Evolutionary conservation across 495 filamentous ascomycete species (phyloP).

Genomic region (Annulohypoxylon nitens): DNA sequence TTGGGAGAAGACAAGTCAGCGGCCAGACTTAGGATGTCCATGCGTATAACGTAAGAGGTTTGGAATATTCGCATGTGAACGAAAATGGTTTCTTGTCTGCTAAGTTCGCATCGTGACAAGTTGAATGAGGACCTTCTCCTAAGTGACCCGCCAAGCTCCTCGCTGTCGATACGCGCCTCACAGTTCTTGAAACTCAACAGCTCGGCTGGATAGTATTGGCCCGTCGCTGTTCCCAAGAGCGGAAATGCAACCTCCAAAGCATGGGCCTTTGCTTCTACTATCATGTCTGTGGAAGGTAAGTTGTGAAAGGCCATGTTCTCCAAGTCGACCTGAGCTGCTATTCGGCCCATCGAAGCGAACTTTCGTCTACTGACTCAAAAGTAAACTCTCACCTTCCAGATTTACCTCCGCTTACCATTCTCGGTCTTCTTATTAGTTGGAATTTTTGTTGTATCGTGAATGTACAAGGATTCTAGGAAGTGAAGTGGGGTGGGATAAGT

Average conservation of each 20-base stretch:
- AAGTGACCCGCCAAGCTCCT: slow-evolving; percentile 3
- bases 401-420: slow-evolving; percentile 39
- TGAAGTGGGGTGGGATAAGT: slow-evolving; percentile 28
- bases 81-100: not conserved
- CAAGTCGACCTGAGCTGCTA: not conserved
- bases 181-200: not conserved
- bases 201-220: not conserved
- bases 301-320: not conserved
- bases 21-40: not conserved
- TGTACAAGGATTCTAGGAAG: slow-evolving; percentile 27
- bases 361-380: slow-evolving; percentile 14
- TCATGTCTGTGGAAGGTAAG: slow-evolving; percentile 26
- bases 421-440: slow-evolving; percentile 34
- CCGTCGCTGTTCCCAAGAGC: not conserved
- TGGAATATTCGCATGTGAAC: not conserved
- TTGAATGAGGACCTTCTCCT: not conserved
- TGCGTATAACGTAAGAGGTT: not conserved
- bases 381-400: slow-evolving; percentile 30
- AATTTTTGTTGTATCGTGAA: slow-evolving; percentile 12
- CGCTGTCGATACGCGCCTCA: not conserved
- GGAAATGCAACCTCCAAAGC: not conserved
- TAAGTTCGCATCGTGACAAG: not conserved
- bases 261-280: not conserved
- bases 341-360: slow-evolving; percentile 35
- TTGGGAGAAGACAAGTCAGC: not conserved